These are phyloP conservation scores for Talaromyces atroroseus DNA, from an alignment of 2,329 filamentous ascomycete species.

Conservation along the genomic window DNA sequence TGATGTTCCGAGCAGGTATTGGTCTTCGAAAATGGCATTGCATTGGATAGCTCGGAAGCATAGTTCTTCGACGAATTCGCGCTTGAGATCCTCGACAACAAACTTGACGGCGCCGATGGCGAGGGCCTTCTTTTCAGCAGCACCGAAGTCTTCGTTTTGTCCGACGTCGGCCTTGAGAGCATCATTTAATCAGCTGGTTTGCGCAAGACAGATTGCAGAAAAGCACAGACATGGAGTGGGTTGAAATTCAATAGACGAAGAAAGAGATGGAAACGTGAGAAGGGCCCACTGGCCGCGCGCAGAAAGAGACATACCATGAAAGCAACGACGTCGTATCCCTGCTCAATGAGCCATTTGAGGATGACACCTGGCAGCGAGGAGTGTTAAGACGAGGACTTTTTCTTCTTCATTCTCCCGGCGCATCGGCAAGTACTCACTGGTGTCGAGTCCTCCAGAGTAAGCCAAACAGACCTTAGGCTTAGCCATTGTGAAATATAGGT, in stretches of 20 bases:
- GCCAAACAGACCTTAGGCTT: constrained; percentile 17
- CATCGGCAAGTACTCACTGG: constrained; percentile 28
- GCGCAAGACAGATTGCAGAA: not conserved
- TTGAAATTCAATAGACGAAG: too few species aligned
- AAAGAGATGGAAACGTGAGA: not conserved
- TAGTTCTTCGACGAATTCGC: constrained; percentile 74
- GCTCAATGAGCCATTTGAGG: constrained; percentile 44
- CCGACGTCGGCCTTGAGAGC: constrained; percentile 59
- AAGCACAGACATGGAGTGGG: not conserved
- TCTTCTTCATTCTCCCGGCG: not conserved
- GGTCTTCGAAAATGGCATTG: constrained; percentile 63
- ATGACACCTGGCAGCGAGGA: constrained; percentile 4
- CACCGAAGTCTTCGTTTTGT: constrained; percentile 61
- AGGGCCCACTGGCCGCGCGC: not conserved
- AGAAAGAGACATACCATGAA: constrained; percentile 34
- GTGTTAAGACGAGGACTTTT: not conserved
- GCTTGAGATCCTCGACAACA: constrained; percentile 59
- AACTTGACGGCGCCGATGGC: constrained; percentile 64
- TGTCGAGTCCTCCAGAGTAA: constrained; percentile 38
- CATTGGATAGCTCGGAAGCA: constrained; percentile 73
- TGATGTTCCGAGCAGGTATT: constrained; percentile 32
- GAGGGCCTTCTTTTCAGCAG: constrained; percentile 65
- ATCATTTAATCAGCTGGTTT: not conserved
- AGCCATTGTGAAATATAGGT: constrained; percentile 10
- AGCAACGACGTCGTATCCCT: constrained; percentile 57